Conservation (phyloP, 2,329 filamentous ascomycete species). For the Nothopassalora personata region DNA sequence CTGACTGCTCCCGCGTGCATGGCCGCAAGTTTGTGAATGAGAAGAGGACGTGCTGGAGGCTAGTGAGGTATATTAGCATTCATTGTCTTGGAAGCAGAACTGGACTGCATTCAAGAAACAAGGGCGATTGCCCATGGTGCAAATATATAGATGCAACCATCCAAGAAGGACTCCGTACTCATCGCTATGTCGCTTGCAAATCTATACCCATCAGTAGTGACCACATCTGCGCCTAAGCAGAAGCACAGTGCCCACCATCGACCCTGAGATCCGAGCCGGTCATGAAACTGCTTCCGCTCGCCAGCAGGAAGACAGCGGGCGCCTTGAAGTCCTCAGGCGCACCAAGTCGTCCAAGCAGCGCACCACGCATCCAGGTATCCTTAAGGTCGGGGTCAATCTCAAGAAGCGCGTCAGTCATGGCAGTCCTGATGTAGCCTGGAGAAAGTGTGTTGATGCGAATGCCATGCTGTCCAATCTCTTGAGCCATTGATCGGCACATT, state of each 20-base stretch:
- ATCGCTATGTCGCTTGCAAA: not conserved
- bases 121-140: not conserved
- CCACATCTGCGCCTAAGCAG: conserved; percentile 7
- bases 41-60: not conserved
- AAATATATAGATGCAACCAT: not conserved
- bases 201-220: not conserved
- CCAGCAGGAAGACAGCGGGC: conserved; percentile 62
- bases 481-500: conserved; percentile 48
- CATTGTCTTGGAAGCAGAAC: not conserved
- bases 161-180: not conserved
- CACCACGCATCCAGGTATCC: conserved; percentile 50
- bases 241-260: conserved; percentile 58
- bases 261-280: conserved; percentile 64
- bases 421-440: conserved; percentile 34
- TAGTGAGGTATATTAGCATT: not conserved
- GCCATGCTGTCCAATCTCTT: conserved; percentile 45
- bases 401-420: conserved; percentile 33
- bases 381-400: conserved; percentile 47
- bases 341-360: conserved; percentile 50
- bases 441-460: conserved; percentile 33
- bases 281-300: conserved; percentile 65
- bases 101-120: not conserved
- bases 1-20: not conserved
- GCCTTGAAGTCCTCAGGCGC: conserved; percentile 56
- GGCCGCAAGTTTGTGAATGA: not conserved